These are phyloP conservation scores for Perkinsus marinus DNA, from an alignment of 169 alveolate species.

Conservation along the genomic window DNA sequence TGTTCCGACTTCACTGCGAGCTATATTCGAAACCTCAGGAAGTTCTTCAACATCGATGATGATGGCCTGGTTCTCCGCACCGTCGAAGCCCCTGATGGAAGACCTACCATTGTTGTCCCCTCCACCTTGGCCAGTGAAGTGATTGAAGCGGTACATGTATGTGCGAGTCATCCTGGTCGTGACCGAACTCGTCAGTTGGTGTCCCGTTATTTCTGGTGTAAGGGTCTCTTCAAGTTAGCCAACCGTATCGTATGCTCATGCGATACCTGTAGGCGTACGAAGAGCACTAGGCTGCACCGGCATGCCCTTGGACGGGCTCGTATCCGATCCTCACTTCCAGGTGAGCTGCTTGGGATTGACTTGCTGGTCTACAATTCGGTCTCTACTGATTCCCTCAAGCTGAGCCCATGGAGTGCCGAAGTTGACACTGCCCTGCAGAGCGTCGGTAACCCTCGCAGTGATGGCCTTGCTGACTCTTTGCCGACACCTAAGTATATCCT, in stretches of 20 bases:
- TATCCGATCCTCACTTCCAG: not conserved
- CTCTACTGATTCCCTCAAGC: not conserved
- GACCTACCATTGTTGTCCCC: not conserved
- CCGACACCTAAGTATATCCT: not conserved
- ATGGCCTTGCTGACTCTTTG: not conserved
- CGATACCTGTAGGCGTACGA: not conserved
- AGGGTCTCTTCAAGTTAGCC: not conserved
- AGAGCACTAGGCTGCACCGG: not conserved
- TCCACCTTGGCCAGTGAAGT: not conserved
- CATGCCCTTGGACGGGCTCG: not conserved
- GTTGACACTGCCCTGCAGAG: not conserved
- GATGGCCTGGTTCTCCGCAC: not conserved
- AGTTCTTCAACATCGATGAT: not conserved
- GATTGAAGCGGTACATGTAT: not conserved
- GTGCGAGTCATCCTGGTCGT: not conserved
- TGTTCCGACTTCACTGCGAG: not conserved
- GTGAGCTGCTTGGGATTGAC: not conserved
- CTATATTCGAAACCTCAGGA: not conserved
- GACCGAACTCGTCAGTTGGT: not conserved
- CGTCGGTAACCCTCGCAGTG: too few species aligned
- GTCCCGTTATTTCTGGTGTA: not conserved
- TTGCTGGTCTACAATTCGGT: not conserved
- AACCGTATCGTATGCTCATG: not conserved
- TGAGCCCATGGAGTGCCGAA: not conserved
- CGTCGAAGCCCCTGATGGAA: not conserved